These are phyloP conservation scores for Chlorella variabilis DNA, from an alignment of 163 green algal genomes.

Conservation along the genomic window DNA sequence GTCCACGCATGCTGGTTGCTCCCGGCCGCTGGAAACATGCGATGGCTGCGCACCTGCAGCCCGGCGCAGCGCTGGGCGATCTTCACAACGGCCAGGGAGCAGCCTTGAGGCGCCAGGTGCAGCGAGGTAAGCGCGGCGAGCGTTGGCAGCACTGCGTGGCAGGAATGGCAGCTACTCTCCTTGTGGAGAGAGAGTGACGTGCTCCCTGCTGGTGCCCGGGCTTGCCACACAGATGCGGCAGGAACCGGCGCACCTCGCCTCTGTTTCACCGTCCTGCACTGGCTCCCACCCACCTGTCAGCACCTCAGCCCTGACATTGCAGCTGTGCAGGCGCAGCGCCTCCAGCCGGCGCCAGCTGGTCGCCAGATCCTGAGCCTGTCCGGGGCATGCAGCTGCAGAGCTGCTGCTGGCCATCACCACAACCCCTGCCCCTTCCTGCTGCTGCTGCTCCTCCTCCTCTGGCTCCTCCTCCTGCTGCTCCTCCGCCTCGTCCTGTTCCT, in stretches of 20 bases:
- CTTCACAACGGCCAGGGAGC: not conserved
- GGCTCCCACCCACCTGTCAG: not conserved
- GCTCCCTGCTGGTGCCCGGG: too few species aligned
- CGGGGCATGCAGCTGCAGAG: too few species aligned
- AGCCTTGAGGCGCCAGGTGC: not conserved
- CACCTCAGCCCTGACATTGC: not conserved
- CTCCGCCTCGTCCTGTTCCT: not conserved
- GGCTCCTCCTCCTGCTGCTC: too few species aligned
- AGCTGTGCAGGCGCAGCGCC: not conserved
- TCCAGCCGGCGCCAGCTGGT: not conserved
- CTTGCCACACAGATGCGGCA: too few species aligned
- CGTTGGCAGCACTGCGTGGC: constrained; percentile 7
- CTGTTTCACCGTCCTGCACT: too few species aligned
- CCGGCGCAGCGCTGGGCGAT: not conserved
- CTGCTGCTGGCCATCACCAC: too few species aligned
- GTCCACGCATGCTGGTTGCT: too few species aligned
- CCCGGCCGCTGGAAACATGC: not conserved
- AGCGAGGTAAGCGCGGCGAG: not conserved
- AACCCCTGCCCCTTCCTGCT: not conserved
- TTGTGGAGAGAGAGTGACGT: too few species aligned
- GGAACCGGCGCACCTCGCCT: too few species aligned
- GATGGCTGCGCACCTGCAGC: not conserved
- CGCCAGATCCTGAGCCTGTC: not conserved
- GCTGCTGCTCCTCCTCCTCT: too few species aligned
- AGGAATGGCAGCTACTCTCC: not conserved